Percentiles rank a stretch among this genome's conserved stretches.
Conservation (phyloP, 2,329 filamentous ascomycete species). For the Tetracladium maxilliforme region DNA sequence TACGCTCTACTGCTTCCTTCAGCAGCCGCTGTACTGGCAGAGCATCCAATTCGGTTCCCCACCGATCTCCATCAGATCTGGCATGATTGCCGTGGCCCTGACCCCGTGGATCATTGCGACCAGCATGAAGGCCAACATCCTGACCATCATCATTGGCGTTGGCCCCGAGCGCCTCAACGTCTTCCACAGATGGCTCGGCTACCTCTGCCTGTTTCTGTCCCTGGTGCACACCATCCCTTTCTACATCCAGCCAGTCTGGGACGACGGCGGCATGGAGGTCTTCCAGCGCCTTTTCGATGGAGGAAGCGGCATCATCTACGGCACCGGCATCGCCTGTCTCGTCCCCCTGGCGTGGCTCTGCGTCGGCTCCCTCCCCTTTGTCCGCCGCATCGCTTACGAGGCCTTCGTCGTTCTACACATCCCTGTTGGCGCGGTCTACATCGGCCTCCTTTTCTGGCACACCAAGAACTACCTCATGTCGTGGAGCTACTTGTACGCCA, state of each 20-base stretch:
- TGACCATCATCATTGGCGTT: constrained; percentile 76
- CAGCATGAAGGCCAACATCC: constrained; percentile 80
- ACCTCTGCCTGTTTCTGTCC: constrained; percentile 69
- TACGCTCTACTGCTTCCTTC: constrained; percentile 70
- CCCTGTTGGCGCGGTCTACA: constrained; percentile 65
- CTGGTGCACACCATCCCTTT: constrained; percentile 80
- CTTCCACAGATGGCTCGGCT: constrained; percentile 82
- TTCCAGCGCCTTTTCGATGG: constrained; percentile 57
- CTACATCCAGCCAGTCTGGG: constrained; percentile 77
- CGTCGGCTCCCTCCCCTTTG: constrained; percentile 65
- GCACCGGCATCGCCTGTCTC: constrained; percentile 69
- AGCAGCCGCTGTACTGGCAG: constrained; percentile 78
- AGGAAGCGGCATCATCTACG: constrained; percentile 59
- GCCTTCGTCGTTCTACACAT: constrained; percentile 72
- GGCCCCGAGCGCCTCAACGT: constrained; percentile 87
- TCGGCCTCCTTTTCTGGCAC: constrained; percentile 89
- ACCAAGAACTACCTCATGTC: constrained; percentile 84
- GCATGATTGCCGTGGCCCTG: constrained; percentile 85
- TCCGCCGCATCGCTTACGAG: constrained; percentile 71
- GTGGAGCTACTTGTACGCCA: constrained; percentile 79
- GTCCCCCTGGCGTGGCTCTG: constrained; percentile 75
- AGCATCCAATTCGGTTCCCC: constrained; percentile 81
- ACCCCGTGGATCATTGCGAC: constrained; percentile 86
- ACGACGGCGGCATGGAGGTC: constrained; percentile 56
- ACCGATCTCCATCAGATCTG: constrained; percentile 70